Base-by-base conservation (phyloP, 2,329 filamentous ascomycete genomes). In the Ophiosphaerella herpotricha region DNA sequence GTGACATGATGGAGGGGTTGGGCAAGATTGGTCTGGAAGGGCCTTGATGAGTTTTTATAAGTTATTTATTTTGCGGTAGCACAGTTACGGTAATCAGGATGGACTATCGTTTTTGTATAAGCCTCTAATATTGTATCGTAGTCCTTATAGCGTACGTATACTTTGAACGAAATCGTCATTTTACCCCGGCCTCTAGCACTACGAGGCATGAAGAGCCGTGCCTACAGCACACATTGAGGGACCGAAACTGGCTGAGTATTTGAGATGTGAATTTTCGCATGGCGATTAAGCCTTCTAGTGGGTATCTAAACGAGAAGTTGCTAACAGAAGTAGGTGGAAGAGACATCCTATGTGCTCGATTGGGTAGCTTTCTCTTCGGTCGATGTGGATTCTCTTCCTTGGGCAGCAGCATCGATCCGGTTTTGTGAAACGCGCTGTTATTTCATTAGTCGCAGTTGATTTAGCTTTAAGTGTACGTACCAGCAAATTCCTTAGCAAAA, bases 401-500 rank as follows among this genome's bases (percentile, higher is more conserved):
- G 57, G n/a, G 63, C 60, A 16, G 66, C 59, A 5, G 64, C 67
- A 23, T 72, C 68, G 35, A 70, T 67, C 43, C 66, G 72, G 60
- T 77, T 77, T 51, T 79, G 75, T 16, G 75, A 71, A 40, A 80
- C 74, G 34, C 77, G 75, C 64, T 75, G 45, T 12, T n/a, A 7
- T 2, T 8, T 1, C 26, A 57, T 71, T 41, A 72, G 68, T 21
- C 1, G 14, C 26, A 5, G 24, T 6, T 8, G 1, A 7, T 7
- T 7, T 6, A 31, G 39, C 5, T 21, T 5, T 14, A 3, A 24
- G 24, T 29, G 26, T 29, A 82, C 87, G 77, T 77, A 94, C 90
- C 68, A 97, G 81, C 32, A 97, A 77, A 70, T 99, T 99, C 48
- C 94, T 82, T 66, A 97, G 78, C 50, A 99, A 77, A 31, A 97